Evolutionary conservation across 2,329 filamentous ascomycete species (phyloP).

Genomic region (Rutstroemia sp.): DNA sequence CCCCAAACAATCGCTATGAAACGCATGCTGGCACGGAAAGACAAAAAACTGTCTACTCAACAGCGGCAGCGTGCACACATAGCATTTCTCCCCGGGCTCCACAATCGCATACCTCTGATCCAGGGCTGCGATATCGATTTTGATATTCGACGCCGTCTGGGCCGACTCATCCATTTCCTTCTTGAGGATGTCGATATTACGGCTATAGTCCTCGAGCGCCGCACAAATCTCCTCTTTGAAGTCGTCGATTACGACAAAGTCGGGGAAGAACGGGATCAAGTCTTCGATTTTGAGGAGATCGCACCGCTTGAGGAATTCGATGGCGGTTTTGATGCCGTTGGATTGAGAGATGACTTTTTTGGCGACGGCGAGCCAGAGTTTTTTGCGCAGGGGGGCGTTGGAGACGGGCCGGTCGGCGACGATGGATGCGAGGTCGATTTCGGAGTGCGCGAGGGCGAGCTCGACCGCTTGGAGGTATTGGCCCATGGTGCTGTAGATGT

Average conservation of each 20-base stretch:
- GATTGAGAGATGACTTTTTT: conserved; percentile 86
- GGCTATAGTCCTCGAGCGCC: conserved; percentile 87
- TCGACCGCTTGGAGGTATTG: conserved; percentile 92
- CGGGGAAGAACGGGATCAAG: conserved; percentile 94
- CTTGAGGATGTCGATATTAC: conserved; percentile 80
- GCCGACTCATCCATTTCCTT: conserved; percentile 95
- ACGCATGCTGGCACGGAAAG: conserved; percentile 96
- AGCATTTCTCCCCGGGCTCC: conserved; percentile 91
- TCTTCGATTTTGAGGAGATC: conserved; percentile 93
- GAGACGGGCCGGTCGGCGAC: conserved; percentile 82
- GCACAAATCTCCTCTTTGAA: conserved; percentile 98
- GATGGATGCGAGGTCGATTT: conserved; percentile 81
- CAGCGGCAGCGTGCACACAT: conserved; percentile 77
- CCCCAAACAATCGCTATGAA: conserved; percentile 91
- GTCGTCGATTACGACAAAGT: conserved; percentile 97
- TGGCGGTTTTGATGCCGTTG: conserved; percentile 83
- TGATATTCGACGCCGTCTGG: conserved; percentile 83
- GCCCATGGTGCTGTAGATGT: conserved; percentile 95
- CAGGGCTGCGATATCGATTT: conserved; percentile 76
- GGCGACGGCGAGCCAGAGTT: conserved; percentile 90
- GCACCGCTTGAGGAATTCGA: conserved; percentile 87
- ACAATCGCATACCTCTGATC: conserved; percentile 93
- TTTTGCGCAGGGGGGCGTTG: conserved; percentile 76
- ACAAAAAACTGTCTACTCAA: conserved; percentile 94
- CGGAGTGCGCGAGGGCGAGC: conserved; percentile 79